Evolutionary conservation across 2,329 filamentous ascomycete species (phyloP), one percentile per base, ranked within the genome.

Genomic region (Zasmidium angulare): DNA sequence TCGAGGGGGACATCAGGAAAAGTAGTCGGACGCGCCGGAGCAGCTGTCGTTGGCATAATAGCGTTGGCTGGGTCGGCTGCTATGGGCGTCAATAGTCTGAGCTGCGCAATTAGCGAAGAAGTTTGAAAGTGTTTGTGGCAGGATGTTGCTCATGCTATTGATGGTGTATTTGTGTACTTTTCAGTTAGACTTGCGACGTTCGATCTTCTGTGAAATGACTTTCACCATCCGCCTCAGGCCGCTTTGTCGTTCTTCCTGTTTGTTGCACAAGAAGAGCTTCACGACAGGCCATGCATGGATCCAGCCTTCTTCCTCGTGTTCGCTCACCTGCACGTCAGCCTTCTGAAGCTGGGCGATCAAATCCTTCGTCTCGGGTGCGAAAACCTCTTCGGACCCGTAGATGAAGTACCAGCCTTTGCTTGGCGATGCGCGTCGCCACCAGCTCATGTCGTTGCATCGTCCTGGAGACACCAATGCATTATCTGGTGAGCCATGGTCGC

Each of bases 221-320:
- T 69, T 67, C 10, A 78, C 77, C 55, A 82, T 77, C 46, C 75
- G 71, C 53, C 74, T 73, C 51, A 84, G 59, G 2, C 82, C 82
- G 61, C 77, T 74, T 53, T 81, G 67, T 53, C 82, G 69, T 59
- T 79, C 78, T 7, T 77, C 73, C 53, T 74, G 75, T 6, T 73
- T 77, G 56, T 79, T 77, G 7, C 80, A 80, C 21, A 86, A 68
- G 69, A 86, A 87, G 19, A 86, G 69, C 62, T 79, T 79, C 10
- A 88, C 89, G 20, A 96, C 87, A 0, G 90, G 90, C 91, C 91
- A 96, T 11, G 88, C 90, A 74, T 96, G 91, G 59, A 95, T 87
- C 2, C 85, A 87, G 14, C 84, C 87, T 24, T 80, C 75, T 65
- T 90, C 86, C 68, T 85, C 84, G 67, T 84, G 78, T 56, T 79